Evolutionary conservation across 2,329 filamentous ascomycete genomes (phyloP).

Genomic region (Lecanosticta acicola): DNA sequence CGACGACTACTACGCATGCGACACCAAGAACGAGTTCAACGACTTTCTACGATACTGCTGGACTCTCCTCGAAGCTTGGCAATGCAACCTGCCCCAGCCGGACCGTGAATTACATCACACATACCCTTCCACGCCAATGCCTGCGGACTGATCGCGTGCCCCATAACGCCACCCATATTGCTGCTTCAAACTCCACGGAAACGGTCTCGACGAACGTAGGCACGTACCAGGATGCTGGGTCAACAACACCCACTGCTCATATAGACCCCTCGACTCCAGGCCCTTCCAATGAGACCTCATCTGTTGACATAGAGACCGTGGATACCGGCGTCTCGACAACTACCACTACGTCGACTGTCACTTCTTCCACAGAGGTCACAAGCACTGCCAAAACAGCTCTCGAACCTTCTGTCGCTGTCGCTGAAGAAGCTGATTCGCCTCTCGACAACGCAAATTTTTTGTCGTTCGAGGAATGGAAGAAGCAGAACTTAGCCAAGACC

Average conservation of each 20-base stretch:
- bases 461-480: constrained; percentile 98
- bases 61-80: constrained; percentile 6
- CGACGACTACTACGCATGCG: constrained; percentile 2
- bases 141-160: constrained; percentile 56
- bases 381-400: constrained; percentile 1
- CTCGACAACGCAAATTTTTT: constrained; percentile 77
- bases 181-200: constrained; percentile 1
- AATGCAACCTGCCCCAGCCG: constrained; percentile 45
- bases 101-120: constrained; percentile 77
- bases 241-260: not conserved
- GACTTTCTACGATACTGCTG: constrained; percentile 1
- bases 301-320: not conserved
- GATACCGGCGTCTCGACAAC: not conserved
- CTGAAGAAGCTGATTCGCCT: constrained; percentile 58
- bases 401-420: constrained; percentile 30
- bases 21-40: not conserved
- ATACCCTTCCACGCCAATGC: constrained; percentile 70
- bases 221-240: not conserved
- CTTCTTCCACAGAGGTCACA: not conserved
- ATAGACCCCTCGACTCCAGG: not conserved
- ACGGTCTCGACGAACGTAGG: not conserved
- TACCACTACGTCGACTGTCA: not conserved
- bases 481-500: constrained; percentile 77
- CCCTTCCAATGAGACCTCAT: not conserved
- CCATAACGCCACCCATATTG: constrained; percentile 4